These are phyloP conservation scores for Incumbomyces lentus DNA, from an alignment of 2,329 filamentous ascomycete species.

Conservation along the genomic window DNA sequence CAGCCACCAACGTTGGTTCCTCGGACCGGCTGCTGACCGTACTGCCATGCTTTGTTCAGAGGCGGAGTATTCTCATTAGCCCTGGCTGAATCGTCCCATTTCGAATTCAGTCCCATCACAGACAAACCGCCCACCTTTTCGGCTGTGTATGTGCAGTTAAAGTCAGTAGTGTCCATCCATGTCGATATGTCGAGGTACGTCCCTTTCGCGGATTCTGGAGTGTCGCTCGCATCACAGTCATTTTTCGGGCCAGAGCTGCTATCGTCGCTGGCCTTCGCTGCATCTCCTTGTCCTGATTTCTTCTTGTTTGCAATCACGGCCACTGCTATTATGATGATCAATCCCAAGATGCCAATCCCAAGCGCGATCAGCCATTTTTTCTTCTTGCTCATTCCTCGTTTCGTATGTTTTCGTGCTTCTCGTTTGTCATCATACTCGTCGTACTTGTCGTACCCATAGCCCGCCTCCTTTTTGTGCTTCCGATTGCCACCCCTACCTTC, in stretches of 20 bases:
- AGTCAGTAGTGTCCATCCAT: constrained; percentile 82
- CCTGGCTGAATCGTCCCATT: constrained; percentile 72
- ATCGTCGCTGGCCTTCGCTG: constrained; percentile 6
- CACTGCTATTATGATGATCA: constrained; percentile 59
- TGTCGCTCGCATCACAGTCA: constrained; percentile 42
- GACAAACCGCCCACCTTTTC: constrained; percentile 76
- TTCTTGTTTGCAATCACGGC: constrained; percentile 58
- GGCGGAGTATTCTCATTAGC: constrained; percentile 74
- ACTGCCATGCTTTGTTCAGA: constrained; percentile 67
- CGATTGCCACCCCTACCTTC: constrained; percentile 48
- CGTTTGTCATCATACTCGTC: constrained; percentile 33
- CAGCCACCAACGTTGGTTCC: constrained; percentile 92
- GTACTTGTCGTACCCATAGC: constrained; percentile 27
- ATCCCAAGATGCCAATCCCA: constrained; percentile 39
- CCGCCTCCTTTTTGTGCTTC: constrained; percentile 34
- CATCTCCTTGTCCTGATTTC: constrained; percentile 22
- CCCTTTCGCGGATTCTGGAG: constrained; percentile 58
- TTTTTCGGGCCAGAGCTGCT: constrained; percentile 37
- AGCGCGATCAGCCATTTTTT: constrained; percentile 47
- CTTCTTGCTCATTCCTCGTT: constrained; percentile 25
- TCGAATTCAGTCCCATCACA: constrained; percentile 74
- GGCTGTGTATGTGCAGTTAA: constrained; percentile 89
- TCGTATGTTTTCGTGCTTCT: constrained; percentile 15
- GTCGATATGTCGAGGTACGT: constrained; percentile 79
- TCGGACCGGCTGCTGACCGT: constrained; percentile 66